Percentiles rank a stretch among this genome's conserved stretches.
Conservation (phyloP, 306 rosid species). For the Mucuna pruriens region DNA sequence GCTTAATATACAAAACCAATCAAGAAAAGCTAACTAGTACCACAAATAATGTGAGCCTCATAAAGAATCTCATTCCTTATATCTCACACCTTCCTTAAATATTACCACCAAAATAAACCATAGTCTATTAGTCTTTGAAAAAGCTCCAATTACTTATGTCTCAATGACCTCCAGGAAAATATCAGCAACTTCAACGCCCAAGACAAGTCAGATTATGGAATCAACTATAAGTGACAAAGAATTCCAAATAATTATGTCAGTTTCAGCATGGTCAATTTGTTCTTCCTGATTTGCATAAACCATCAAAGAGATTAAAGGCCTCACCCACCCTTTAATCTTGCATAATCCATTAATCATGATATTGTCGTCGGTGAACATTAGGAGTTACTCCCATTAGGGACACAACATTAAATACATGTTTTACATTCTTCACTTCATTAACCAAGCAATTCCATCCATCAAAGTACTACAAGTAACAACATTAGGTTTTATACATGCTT, state of each 20-base stretch:
- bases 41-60: not conserved
- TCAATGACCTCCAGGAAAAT: not conserved
- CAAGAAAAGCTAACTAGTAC: too few relatives aligned
- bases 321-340: too few relatives aligned
- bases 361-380: too few relatives aligned
- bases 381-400: too few relatives aligned
- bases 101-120: not conserved
- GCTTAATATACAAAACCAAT: too few relatives aligned
- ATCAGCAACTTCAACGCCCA: not conserved
- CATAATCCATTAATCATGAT: too few relatives aligned
- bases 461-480: not conserved
- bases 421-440: too few relatives aligned
- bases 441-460: conserved; percentile 11
- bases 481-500: not conserved
- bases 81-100: not conserved
- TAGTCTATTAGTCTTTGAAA: not conserved
- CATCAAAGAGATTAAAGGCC: not conserved
- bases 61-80: not conserved
- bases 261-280: not conserved
- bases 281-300: too few relatives aligned
- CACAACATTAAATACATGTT: too few relatives aligned
- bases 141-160: not conserved
- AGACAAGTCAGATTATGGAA: not conserved
- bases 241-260: not conserved
- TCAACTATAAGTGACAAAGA: not conserved